Conservation (phyloP, 768 basidiomycete genomes). For the Leccinellum rugosiceps region DNA sequence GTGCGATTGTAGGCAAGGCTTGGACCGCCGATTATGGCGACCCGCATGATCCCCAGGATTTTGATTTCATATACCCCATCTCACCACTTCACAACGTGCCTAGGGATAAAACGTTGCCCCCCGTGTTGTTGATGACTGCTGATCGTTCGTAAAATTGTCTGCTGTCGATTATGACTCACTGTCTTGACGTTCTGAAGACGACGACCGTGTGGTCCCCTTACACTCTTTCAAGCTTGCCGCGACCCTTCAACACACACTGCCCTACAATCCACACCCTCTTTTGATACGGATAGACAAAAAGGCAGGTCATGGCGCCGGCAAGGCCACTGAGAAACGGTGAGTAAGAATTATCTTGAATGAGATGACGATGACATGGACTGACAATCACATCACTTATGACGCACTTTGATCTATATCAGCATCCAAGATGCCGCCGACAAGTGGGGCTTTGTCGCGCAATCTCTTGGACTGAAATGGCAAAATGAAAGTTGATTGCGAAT, state of each 20-base stretch:
- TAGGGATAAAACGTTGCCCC: constrained; percentile 55
- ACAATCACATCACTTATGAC: constrained; percentile 3
- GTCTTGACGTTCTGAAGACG: constrained; percentile 44
- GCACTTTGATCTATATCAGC: constrained; percentile 34
- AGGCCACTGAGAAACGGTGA: constrained; percentile 67
- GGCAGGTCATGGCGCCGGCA: constrained; percentile 78
- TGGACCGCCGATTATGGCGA: constrained; percentile 82
- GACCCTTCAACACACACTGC: constrained; percentile 62
- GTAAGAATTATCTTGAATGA: constrained; percentile 1
- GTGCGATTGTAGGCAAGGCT: constrained; percentile 47
- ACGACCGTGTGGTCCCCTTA: constrained; percentile 83
- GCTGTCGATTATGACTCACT: constrained; percentile 1
- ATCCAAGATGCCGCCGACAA: constrained; percentile 76
- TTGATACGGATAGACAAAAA: constrained; percentile 78
- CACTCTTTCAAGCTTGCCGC: constrained; percentile 85
- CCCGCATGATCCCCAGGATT: constrained; percentile 70
- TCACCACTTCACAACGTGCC: constrained; percentile 83
- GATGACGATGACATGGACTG: background rate
- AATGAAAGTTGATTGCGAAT: constrained; percentile 11
- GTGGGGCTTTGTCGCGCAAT: constrained; percentile 72
- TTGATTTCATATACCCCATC: constrained; percentile 79
- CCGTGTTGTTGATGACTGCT: constrained; percentile 75
- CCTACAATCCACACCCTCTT: constrained; percentile 69
- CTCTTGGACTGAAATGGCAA: constrained; percentile 48
- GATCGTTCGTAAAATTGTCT: constrained; percentile 55